A percentile compares a stretch with the other conserved stretches of the same genome.
Evolutionary conservation across 176 grass and related monocot genomes (phyloP).

Genomic region (Chrysopogon serrulatus): DNA sequence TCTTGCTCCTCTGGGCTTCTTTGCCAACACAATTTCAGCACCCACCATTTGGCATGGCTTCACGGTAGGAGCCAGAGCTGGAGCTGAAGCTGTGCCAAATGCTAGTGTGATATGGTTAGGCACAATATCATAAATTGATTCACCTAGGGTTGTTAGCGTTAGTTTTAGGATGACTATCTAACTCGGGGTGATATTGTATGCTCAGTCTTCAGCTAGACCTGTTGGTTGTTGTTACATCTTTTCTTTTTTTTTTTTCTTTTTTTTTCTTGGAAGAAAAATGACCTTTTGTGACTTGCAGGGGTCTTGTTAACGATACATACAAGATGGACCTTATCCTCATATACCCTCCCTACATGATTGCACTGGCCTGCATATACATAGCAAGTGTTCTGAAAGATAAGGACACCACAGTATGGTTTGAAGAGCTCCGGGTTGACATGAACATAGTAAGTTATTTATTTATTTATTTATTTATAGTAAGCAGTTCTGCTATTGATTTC

Average conservation of each 20-base stretch:
- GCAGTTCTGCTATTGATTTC: not conserved
- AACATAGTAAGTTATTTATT: no score
- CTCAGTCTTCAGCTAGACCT: not conserved
- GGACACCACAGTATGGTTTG: constrained; percentile 82
- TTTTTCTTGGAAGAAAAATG: not conserved
- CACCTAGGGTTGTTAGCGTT: not conserved
- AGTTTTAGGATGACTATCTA: not conserved
- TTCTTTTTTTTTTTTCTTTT: no score
- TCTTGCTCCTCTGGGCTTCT: not conserved
- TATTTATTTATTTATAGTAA: no score
- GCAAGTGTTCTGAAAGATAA: constrained; percentile 79
- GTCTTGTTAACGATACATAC: constrained; percentile 93
- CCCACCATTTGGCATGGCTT: not conserved
- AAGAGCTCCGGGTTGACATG: constrained; percentile 94
- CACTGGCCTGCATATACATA: constrained; percentile 94
- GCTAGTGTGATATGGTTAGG: no score
- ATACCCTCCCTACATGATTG: constrained; percentile 95
- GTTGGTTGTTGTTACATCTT: not conserved
- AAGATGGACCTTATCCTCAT: constrained; percentile 97
- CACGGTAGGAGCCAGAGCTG: not conserved
- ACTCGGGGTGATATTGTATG: not conserved
- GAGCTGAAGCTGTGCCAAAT: not conserved
- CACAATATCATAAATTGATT: not conserved
- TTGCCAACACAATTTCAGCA: not conserved
- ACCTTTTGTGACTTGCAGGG: constrained; percentile 49